Evolutionary conservation across 2,329 filamentous ascomycete species (phyloP), one percentile per base, ranked within the genome.

Genomic region (Anthostomella pinea): DNA sequence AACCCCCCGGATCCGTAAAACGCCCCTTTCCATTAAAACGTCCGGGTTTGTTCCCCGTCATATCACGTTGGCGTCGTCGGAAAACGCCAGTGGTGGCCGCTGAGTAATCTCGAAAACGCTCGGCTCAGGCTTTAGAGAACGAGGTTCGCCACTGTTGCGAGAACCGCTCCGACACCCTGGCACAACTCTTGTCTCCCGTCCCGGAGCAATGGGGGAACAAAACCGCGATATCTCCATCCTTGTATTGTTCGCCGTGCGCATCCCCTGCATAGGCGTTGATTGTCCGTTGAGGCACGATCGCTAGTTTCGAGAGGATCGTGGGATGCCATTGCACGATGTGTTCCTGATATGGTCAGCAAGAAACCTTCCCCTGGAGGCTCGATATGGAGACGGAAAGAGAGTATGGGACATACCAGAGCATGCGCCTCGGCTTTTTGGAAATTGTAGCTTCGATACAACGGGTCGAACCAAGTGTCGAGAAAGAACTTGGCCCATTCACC

Each of bases 271-370:
- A 97, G 0, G 87, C 77, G 57, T 95, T 95, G 59, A 98, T 68
- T 21, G 75, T 72, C 33, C 83, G 78, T 64, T 98, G 93, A 3
- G 91, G 89, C n/a, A 98, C 73, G 15, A 98, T 72, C 2, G 86
- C 90, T 44, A 97, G 69, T 58, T 89, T 93, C 23, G 91, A 88
- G 8, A 98, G 77, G 28, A 98, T 84, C 0, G 93, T 98, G 18
- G 91, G 89, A 59, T 98, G 93, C 94, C 93, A 98, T 70, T 95
- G 91, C 21, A 87, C 80, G 49, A 91, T 85, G 58, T 93, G 87
- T 65, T 91, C 86, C 85, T 90, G 45, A 9, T 20, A 26, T 30
- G 17, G 46, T 70, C 46, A 68, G 56, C 37, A 45, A 16, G 20
- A 17, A 15, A 25, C n/a, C 16, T 16, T 14, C 23, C 13, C 22